These are phyloP conservation scores for Wallacemonas collosoma DNA, from an alignment of 208 protist species.

Conservation along the genomic window DNA sequence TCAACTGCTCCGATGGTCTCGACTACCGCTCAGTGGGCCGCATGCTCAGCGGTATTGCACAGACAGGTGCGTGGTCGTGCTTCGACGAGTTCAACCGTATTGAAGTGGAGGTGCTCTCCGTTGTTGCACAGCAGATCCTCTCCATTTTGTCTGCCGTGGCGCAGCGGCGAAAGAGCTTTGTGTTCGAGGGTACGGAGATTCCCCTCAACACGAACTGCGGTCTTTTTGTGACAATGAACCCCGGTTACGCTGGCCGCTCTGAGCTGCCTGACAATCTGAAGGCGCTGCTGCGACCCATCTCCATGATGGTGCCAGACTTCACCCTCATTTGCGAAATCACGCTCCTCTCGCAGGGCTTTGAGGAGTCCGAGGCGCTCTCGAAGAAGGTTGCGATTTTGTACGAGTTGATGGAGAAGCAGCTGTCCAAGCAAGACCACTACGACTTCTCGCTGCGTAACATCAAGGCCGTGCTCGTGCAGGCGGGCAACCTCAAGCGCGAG, in stretches of 20 bases:
- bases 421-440: slow-evolving; percentile 99
- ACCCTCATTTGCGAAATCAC: slow-evolving; percentile 98
- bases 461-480: slow-evolving; percentile 96
- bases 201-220: slow-evolving; percentile 95
- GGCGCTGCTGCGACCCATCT: slow-evolving; percentile 96
- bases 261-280: slow-evolving; percentile 99
- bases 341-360: slow-evolving; percentile 97
- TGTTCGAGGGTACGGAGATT: slow-evolving; percentile 96
- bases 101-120: slow-evolving; percentile 98
- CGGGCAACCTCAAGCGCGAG: slow-evolving; percentile 94
- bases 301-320: slow-evolving; percentile 99
- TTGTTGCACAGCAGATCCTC: slow-evolving; percentile 98
- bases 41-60: slow-evolving; percentile 97
- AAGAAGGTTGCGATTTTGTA: slow-evolving; percentile 98
- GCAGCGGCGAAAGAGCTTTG: slow-evolving; percentile 79
- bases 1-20: slow-evolving; percentile 98
- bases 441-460: slow-evolving; percentile 98
- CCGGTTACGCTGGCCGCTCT: slow-evolving; percentile 97
- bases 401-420: slow-evolving; percentile 96
- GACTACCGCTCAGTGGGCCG: slow-evolving; percentile 96
- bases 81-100: slow-evolving; percentile 99
- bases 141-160: slow-evolving; percentile 92
- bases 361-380: slow-evolving; percentile 92
- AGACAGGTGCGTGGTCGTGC: slow-evolving; percentile 98
- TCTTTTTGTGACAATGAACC: slow-evolving; percentile 99